Conservation (phyloP, 768 basidiomycete species). For the Neoboletus magnificus region DNA sequence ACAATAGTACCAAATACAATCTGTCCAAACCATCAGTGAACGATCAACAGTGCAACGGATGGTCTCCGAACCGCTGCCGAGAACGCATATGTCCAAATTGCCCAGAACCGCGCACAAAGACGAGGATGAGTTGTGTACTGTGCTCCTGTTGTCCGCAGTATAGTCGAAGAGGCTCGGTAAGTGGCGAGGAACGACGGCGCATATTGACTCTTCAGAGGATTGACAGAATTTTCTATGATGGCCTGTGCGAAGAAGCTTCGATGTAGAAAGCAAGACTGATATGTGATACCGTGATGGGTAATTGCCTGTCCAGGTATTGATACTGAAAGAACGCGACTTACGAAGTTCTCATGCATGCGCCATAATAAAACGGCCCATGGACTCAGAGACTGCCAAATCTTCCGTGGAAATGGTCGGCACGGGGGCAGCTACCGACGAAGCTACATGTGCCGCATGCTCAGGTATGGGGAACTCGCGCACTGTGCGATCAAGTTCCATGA, state of each 20-base stretch:
- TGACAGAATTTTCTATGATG: conserved; percentile 61
- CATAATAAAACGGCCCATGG: conserved; percentile 41
- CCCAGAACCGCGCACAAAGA: conserved; percentile 55
- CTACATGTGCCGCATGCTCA: conserved; percentile 39
- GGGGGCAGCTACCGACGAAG: conserved; percentile 32
- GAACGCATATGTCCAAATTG: conserved; percentile 60
- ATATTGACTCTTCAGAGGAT: conserved; percentile 64
- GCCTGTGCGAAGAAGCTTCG: conserved; percentile 71
- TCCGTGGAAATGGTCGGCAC: conserved; percentile 15
- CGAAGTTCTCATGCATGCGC: conserved; percentile 35
- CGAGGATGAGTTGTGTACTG: conserved; percentile 47
- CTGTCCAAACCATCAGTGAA: conserved; percentile 33
- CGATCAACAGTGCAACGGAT: not conserved
- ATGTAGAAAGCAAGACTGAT: conserved; percentile 57
- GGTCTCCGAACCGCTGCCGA: conserved; percentile 44
- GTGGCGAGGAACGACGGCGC: conserved; percentile 63
- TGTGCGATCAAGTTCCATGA: conserved; percentile 65
- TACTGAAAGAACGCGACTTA: conserved; percentile 22
- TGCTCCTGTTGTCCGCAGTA: conserved; percentile 48
- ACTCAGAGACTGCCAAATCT: conserved; percentile 18
- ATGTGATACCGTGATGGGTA: not conserved
- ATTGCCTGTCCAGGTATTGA: not conserved
- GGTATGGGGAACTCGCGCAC: conserved; percentile 64
- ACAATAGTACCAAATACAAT: conserved; percentile 79
- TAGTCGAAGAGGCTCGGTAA: conserved; percentile 55